These are phyloP conservation scores for Colletotrichum magnum DNA, from an alignment of 2,329 filamentous ascomycete species.

Conservation along the genomic window DNA sequence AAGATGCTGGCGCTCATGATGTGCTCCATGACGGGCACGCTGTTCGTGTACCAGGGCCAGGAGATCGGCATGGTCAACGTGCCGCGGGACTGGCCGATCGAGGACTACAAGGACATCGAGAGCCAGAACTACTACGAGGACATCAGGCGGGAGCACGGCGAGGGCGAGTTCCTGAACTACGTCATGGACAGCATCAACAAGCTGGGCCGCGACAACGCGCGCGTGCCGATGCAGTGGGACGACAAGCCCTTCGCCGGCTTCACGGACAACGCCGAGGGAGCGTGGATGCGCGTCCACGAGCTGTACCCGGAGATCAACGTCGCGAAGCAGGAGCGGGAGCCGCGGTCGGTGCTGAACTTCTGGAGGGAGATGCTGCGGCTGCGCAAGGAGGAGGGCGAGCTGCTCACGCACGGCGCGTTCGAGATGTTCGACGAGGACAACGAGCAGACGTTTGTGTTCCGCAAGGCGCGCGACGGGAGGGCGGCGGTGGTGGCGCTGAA, in stretches of 20 bases:
- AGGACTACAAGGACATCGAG: constrained; percentile 65
- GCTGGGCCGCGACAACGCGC: constrained; percentile 75
- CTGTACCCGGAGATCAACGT: constrained; percentile 70
- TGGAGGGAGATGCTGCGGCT: constrained; percentile 70
- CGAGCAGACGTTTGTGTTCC: constrained; percentile 60
- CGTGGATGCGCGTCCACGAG: constrained; percentile 76
- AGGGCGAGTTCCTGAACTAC: constrained; percentile 56
- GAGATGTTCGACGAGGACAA: constrained; percentile 64
- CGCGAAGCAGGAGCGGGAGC: constrained; percentile 59
- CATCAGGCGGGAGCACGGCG: constrained; percentile 64
- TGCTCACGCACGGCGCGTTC: constrained; percentile 75
- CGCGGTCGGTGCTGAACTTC: constrained; percentile 69
- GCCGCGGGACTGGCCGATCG: constrained; percentile 61
- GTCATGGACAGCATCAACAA: constrained; percentile 68
- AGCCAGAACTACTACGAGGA: constrained; percentile 60
- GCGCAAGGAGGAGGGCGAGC: constrained; percentile 68
- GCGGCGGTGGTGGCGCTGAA: constrained; percentile 54
- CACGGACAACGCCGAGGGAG: constrained; percentile 55
- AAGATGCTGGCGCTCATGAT: constrained; percentile 68
- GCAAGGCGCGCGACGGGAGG: constrained; percentile 51
- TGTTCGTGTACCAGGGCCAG: constrained; percentile 71
- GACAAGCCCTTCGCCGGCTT: constrained; percentile 71
- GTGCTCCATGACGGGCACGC: constrained; percentile 62
- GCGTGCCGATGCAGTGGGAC: constrained; percentile 79
- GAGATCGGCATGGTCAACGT: constrained; percentile 71